Percentiles rank a stretch among this genome's conserved stretches.
Conservation (phyloP, 176 grass and related monocot genomes). For the Bonia amplexicaulis region DNA sequence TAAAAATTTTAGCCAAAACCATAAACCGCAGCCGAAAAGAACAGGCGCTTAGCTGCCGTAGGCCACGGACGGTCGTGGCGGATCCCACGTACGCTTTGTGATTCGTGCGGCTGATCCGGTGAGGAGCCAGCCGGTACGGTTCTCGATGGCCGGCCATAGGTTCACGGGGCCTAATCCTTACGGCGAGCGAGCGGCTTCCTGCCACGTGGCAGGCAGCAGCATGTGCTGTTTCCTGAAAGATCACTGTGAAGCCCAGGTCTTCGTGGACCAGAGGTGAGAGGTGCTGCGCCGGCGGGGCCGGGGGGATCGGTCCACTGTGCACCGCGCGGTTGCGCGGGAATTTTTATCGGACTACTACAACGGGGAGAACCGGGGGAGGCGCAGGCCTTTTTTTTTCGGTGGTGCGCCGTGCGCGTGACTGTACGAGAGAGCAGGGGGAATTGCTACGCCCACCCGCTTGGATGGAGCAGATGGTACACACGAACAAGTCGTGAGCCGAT, state of each 20-base stretch:
- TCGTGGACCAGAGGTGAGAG: constrained; percentile 13
- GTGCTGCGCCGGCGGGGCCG: not conserved
- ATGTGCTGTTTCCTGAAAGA: constrained; percentile 26
- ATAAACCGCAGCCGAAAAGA: no score
- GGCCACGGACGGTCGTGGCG: constrained; percentile 31
- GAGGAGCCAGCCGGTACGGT: not conserved
- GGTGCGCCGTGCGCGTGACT: constrained; percentile 40
- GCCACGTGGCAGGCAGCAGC: constrained; percentile 51
- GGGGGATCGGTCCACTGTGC: constrained; percentile 27
- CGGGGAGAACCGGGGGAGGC: not conserved
- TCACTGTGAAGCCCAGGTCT: constrained; percentile 19
- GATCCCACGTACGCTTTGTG: constrained; percentile 15
- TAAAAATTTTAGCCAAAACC: no score
- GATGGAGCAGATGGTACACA: not conserved
- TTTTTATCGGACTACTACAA: not conserved
- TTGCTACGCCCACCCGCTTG: not conserved
- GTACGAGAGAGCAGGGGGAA: constrained; percentile 6
- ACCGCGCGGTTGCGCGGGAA: not conserved
- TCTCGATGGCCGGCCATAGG: constrained; percentile 21
- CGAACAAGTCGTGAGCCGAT: not conserved
- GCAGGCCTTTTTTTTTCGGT: not conserved
- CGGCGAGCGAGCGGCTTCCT: constrained; percentile 8
- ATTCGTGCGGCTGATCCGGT: constrained; percentile 25
- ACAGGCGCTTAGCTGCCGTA: constrained; percentile 33
- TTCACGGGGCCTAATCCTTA: constrained; percentile 55